Percentiles rank a stretch among this genome's conserved stretches.
Evolutionary conservation across 768 basidiomycete species (phyloP).

Genomic region (Albatrellus ellisii): DNA sequence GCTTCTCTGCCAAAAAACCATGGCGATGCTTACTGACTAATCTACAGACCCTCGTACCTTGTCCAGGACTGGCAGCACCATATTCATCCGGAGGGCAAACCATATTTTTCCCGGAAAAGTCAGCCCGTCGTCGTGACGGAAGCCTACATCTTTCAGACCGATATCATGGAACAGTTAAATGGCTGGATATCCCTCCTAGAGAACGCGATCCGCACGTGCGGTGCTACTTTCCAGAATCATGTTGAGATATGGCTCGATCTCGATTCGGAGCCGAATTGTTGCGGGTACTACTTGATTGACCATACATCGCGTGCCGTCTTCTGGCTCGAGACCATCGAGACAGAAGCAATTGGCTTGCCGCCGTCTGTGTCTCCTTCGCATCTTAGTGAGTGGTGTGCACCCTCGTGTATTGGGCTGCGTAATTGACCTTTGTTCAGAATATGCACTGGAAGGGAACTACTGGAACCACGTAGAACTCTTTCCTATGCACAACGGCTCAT

Average conservation of each 20-base stretch:
- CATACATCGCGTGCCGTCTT: constrained; percentile 1
- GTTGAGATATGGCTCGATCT: neutral
- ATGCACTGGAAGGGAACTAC: neutral
- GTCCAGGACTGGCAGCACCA: neutral
- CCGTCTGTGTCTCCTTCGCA: neutral
- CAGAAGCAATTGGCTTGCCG: neutral
- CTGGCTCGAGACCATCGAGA: neutral
- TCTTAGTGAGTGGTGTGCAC: neutral
- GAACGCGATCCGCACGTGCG: neutral
- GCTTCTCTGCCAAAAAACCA: no score
- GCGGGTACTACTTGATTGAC: constrained; percentile 1
- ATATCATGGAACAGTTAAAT: neutral
- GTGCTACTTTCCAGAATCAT: neutral
- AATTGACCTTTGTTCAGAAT: neutral
- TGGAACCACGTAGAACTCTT: constrained; percentile 2
- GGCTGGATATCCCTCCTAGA: neutral
- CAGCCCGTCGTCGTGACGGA: neutral
- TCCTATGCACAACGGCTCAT: neutral
- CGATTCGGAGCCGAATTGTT: neutral
- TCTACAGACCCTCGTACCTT: neutral
- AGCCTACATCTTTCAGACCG: neutral
- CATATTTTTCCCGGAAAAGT: neutral
- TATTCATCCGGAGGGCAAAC: constrained; percentile 4
- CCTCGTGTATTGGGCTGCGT: neutral
- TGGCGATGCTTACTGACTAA: neutral